A percentile compares a stretch with the other conserved stretches of the same genome.
Conservation (phyloP, 2,329 filamentous ascomycete species). For the Bipolaris cookei region DNA sequence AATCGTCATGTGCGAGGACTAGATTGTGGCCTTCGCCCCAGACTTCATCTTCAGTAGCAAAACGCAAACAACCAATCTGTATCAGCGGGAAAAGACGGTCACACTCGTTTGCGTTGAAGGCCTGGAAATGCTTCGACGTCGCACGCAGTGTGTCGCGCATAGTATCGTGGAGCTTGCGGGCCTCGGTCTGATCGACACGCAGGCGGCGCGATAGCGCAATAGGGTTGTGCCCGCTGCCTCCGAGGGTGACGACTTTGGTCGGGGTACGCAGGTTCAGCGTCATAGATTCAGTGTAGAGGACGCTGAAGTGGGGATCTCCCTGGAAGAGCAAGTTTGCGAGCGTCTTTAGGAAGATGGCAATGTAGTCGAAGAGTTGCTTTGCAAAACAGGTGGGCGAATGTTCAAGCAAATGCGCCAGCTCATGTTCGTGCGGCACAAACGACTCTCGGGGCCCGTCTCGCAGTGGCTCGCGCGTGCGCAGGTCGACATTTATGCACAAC, state of each 20-base stretch:
- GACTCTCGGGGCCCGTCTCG: slow-evolving; percentile 15
- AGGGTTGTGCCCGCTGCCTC: slow-evolving; percentile 20
- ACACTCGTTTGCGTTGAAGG: slow-evolving; percentile 34
- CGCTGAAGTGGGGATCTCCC: slow-evolving; percentile 27
- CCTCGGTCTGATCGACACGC: slow-evolving; percentile 28
- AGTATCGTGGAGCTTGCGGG: slow-evolving; percentile 26
- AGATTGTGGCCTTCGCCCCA: slow-evolving; percentile 41
- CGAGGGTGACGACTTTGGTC: slow-evolving; percentile 26
- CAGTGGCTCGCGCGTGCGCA: slow-evolving; percentile 38
- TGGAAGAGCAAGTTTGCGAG: slow-evolving; percentile 33
- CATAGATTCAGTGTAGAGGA: slow-evolving; percentile 37
- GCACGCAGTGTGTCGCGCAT: slow-evolving; percentile 39
- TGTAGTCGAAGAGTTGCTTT: slow-evolving; percentile 40
- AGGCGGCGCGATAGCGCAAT: slow-evolving; percentile 26
- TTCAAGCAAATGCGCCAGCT: slow-evolving; percentile 34
- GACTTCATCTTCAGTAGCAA: slow-evolving; percentile 35
- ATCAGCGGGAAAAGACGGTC: slow-evolving; percentile 35
- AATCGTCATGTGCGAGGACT: slow-evolving; percentile 39
- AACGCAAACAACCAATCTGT: slow-evolving; percentile 36
- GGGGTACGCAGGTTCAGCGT: slow-evolving; percentile 39
- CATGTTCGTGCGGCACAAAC: slow-evolving; percentile 33
- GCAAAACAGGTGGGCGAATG: slow-evolving; percentile 37
- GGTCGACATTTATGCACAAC: slow-evolving; percentile 38
- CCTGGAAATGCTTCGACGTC: slow-evolving; percentile 34
- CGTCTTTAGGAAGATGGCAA: slow-evolving; percentile 39